Evolutionary conservation across 106 monocot genomes (phyloP), one percentile per base, ranked within the genome.

Genomic region (Alisma plantagoaquatica): DNA sequence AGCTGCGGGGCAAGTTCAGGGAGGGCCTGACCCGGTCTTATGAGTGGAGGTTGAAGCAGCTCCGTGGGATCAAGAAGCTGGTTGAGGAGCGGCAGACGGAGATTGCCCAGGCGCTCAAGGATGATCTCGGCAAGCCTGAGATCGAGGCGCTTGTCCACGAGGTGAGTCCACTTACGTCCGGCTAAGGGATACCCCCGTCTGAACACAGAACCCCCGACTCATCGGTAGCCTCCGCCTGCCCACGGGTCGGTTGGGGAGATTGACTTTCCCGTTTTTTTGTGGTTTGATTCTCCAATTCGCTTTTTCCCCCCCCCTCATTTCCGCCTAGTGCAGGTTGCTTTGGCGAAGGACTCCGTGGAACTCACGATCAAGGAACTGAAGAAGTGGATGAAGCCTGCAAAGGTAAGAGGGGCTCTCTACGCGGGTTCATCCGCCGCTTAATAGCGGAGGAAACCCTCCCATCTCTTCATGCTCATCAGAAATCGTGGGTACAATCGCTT

Each of bases 341-440:
- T 90, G 70, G 56, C 59, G 21, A 83, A 61, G 54, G 33, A 65
- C 16, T 27, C 83, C 41, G 69, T 70, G 19, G 18, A 1, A 2
- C 68, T 77, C 46, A 54, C 73, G 29, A 22, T 84, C 1, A 84
- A 84, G 31, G 50, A 77, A 10, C 60, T 91, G 63, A 77, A 77
- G 41, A 51, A 50, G 0, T 91, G 90, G 90, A 91, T 84, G 80
- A 91, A 81, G 56, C 84, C 90, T 9, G 71, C 74, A 28, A 91
- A 91, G 90, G 90, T 91, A 69, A n/a, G 5, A 28, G 18, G 10
- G 20, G 3, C 35, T 22, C 3, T 51, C 33, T 29, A 16, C 9
- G 14, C 2, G 10, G 24, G 45, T 10, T 19, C n/a, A 15, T 45
- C 10, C 18, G 7, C 9, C 4, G 27, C 16, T 15, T 46, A 16